A percentile compares a stretch with the other conserved stretches of the same genome.
Conservation (phyloP, 2,329 filamentous ascomycete genomes). For the Colletotrichum aenigma region DNA sequence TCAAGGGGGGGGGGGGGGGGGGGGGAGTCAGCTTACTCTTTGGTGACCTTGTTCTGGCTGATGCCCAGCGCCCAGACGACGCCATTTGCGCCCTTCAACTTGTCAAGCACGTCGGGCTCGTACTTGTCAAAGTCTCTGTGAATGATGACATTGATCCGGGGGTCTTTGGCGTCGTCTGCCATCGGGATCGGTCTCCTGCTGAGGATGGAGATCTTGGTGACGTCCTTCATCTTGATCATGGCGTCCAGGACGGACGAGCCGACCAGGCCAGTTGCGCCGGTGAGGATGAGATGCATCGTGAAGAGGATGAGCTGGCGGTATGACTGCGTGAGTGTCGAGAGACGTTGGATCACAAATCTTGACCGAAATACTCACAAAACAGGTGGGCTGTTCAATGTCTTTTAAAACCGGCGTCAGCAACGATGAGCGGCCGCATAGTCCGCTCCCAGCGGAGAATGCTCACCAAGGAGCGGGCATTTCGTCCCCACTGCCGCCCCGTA, state of each 20-base stretch:
- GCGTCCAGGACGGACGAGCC: conserved; percentile 65
- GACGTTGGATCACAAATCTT: background rate
- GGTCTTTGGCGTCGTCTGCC: conserved; percentile 60
- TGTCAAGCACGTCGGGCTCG: conserved; percentile 56
- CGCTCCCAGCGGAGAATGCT: background rate
- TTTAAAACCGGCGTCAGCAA: background rate
- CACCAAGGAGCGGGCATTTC: background rate
- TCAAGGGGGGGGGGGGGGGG: too few species aligned
- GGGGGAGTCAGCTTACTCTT: conserved; percentile 50
- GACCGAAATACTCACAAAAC: rapidly evolving
- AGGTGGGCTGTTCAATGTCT: rapidly evolving
- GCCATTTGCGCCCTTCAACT: conserved; percentile 68
- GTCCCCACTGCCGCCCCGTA: background rate
- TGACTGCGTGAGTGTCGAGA: rapidly evolving
- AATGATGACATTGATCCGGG: conserved; percentile 68
- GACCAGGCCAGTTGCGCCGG: conserved; percentile 71
- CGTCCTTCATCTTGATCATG: conserved; percentile 59
- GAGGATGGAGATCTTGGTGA: conserved; percentile 72
- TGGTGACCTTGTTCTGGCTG: conserved; percentile 61
- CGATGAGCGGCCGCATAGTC: background rate
- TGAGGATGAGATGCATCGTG: conserved; percentile 68
- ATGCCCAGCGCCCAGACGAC: conserved; percentile 79
- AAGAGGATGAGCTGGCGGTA: background rate
- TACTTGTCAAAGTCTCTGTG: conserved; percentile 72
- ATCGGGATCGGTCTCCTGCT: conserved; percentile 68